A percentile compares a stretch with the other conserved stretches of the same genome.
Evolutionary conservation across 2,329 filamentous ascomycete species (phyloP).

Genomic region (Verticillium longisporum): DNA sequence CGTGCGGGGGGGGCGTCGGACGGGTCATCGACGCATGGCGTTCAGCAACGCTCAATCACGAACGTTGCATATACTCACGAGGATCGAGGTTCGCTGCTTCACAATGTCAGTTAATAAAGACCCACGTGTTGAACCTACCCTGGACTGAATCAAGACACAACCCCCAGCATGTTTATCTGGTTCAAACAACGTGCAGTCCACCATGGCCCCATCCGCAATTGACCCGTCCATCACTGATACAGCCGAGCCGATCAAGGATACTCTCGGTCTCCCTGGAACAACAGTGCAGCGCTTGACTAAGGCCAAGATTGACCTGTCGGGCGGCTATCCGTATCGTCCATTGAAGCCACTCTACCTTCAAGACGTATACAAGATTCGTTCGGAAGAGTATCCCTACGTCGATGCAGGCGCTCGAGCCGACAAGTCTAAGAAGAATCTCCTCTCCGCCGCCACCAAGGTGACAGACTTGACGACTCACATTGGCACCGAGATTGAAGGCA

Average conservation of each 20-base stretch:
- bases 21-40: not conserved
- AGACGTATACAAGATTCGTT: conserved; percentile 60
- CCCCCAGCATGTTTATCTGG: too few relatives aligned
- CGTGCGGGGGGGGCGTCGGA: not conserved
- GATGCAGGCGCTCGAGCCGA: conserved; percentile 61
- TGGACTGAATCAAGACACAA: not conserved
- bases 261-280: conserved; percentile 50
- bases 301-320: conserved; percentile 61
- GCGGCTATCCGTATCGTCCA: conserved; percentile 66
- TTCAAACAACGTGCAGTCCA: not conserved
- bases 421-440: conserved; percentile 53
- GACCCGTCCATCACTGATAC: conserved; percentile 57
- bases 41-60: not conserved
- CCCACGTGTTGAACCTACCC: too few relatives aligned
- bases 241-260: conserved; percentile 56
- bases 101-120: too few relatives aligned
- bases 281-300: conserved; percentile 56
- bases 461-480: conserved; percentile 56
- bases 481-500: conserved; percentile 56
- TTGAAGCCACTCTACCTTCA: conserved; percentile 61
- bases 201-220: conserved; percentile 51
- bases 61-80: not conserved
- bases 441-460: conserved; percentile 56
- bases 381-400: conserved; percentile 44
- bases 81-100: too few relatives aligned